Conservation (phyloP, 2,329 filamentous ascomycete species). For the Aureobasidium sp. region DNA sequence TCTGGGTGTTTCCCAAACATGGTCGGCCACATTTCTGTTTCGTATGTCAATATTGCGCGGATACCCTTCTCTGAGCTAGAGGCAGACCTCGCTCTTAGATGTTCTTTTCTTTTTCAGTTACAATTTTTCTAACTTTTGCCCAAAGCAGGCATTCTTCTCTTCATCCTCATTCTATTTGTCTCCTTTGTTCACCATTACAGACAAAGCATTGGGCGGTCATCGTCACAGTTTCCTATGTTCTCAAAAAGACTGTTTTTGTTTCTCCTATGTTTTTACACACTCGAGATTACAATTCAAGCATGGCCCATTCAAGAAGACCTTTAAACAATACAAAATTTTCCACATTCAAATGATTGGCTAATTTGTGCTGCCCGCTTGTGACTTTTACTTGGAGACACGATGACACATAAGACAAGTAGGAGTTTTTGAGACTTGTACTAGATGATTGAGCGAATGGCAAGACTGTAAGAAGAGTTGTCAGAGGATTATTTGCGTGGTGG, state of each 20-base stretch:
- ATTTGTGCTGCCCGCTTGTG: neutral
- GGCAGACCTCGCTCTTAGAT: constrained; percentile 15
- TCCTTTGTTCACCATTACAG: constrained; percentile 2
- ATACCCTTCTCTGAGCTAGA: constrained; percentile 17
- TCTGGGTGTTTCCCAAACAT: neutral
- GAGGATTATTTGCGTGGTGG: neutral
- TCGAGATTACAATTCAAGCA: neutral
- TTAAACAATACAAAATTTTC: neutral
- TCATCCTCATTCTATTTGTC: neutral
- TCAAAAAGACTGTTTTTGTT: neutral
- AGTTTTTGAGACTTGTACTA: neutral
- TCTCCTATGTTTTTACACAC: neutral
- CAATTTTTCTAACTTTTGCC: constrained; percentile 1
- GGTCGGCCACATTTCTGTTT: constrained; percentile 9
- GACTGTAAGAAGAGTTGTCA: neutral
- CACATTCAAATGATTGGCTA: neutral
- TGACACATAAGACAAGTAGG: too few relatives aligned
- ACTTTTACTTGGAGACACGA: neutral
- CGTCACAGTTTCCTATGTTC: neutral
- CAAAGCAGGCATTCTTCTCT: constrained; percentile 9
- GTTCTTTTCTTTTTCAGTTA: neutral
- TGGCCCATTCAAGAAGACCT: neutral
- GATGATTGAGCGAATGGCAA: neutral
- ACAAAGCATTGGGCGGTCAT: constrained; percentile 2
- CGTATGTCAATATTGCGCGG: constrained; percentile 14